Conservation (phyloP, 2,329 filamentous ascomycete genomes). For the Ophiostoma ulmi region DNA sequence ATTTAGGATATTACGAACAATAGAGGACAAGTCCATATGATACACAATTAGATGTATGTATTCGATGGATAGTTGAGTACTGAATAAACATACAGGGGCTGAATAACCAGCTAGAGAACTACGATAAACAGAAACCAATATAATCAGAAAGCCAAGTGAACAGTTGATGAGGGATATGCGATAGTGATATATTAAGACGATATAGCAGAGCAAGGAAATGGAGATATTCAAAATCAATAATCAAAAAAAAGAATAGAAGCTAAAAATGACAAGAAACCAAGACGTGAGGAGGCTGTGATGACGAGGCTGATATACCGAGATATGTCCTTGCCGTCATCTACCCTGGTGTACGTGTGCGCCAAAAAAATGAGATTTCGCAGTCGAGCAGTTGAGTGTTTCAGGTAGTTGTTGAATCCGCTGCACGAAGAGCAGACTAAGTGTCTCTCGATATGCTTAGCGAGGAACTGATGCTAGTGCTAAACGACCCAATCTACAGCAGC, state of each 20-base stretch:
- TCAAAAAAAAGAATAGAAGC: slow-evolving; percentile 7
- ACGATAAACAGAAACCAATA: background rate
- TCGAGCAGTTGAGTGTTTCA: background rate
- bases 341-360: background rate
- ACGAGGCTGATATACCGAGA: background rate
- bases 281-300: background rate
- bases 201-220: background rate
- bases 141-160: background rate
- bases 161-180: background rate
- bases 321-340: background rate
- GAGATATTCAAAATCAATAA: background rate
- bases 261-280: background rate
- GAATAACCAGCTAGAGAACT: background rate
- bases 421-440: background rate
- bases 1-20: background rate
- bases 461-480: background rate
- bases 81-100: no score
- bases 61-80: no score
- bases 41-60: no score
- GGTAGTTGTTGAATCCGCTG: background rate
- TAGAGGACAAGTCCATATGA: background rate
- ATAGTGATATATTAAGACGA: background rate
- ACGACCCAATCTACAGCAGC: background rate
- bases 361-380: background rate
- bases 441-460: background rate